A percentile compares a stretch with the other conserved stretches of the same genome.
These are phyloP conservation scores for Fusarium tuaranense DNA, from an alignment of 2,329 filamentous ascomycete genomes.

Conservation along the genomic window DNA sequence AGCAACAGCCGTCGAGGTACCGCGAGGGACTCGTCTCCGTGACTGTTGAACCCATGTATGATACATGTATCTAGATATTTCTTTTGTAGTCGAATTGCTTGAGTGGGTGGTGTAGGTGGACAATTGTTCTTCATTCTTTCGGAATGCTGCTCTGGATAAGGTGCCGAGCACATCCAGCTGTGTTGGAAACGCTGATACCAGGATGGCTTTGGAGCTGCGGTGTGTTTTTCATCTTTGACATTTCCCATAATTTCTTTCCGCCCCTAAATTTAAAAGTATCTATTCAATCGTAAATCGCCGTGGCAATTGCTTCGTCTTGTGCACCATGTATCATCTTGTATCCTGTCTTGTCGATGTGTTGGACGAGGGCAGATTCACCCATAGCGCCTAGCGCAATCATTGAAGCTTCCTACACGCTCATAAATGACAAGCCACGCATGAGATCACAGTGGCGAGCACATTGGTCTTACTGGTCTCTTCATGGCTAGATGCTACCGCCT, in stretches of 20 bases:
- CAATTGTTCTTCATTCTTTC: neutral
- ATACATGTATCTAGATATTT: neutral
- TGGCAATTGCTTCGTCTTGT: neutral
- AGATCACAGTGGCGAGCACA: neutral
- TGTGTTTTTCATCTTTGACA: neutral
- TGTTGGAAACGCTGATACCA: neutral
- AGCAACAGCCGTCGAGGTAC: constrained; percentile 27
- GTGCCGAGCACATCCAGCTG: neutral
- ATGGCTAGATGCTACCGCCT: neutral
- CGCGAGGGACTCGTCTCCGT: constrained; percentile 2
- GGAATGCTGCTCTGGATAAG: neutral
- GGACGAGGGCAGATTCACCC: neutral
- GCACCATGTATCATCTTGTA: neutral
- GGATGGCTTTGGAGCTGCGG: neutral
- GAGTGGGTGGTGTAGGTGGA: neutral
- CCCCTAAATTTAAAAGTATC: neutral
- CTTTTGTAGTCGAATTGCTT: neutral
- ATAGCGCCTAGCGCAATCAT: neutral
- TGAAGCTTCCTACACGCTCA: neutral
- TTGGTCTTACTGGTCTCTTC: neutral
- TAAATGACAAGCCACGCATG: neutral
- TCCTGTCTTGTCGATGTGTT: neutral
- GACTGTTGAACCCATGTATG: neutral
- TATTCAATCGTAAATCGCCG: neutral
- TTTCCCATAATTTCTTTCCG: neutral